A percentile compares a stretch with the other conserved stretches of the same genome.
Evolutionary conservation across 2,329 filamentous ascomycete genomes (phyloP).

Genomic region (Clarireedia monteithiana): DNA sequence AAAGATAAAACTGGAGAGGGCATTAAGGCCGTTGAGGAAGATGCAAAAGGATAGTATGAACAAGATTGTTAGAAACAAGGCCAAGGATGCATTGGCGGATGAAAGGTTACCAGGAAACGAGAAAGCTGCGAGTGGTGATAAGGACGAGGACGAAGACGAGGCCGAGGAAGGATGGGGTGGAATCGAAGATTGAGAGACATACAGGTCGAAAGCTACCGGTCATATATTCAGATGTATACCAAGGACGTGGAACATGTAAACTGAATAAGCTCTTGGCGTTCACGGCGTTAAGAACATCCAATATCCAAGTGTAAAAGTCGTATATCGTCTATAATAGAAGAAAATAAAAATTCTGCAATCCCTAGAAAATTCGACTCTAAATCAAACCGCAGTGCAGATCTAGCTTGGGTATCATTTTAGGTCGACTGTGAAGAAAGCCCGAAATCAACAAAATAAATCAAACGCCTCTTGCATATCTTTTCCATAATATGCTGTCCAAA

Average conservation of each 20-base stretch:
- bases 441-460: background rate
- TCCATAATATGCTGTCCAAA: background rate
- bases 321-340: background rate
- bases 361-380: background rate
- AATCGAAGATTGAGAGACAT: conserved; percentile 28
- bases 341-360: background rate
- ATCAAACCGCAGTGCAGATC: background rate
- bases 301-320: background rate
- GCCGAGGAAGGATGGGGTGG: conserved; percentile 23
- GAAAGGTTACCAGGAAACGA: conserved; percentile 60
- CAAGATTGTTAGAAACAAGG: conserved; percentile 65
- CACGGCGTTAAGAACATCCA: background rate
- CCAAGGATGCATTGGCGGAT: conserved; percentile 64
- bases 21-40: conserved; percentile 37
- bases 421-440: background rate
- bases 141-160: conserved; percentile 36
- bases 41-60: conserved; percentile 47
- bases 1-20: conserved; percentile 30
- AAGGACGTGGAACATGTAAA: background rate
- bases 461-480: background rate
- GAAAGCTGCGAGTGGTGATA: conserved; percentile 17
- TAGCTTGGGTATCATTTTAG: background rate
- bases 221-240: background rate
- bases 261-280: background rate
- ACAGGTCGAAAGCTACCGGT: no score